phyloP scores from a whole-genome alignment of 78 protist genomes.

The Capsaspora owczarzaki region DNA sequence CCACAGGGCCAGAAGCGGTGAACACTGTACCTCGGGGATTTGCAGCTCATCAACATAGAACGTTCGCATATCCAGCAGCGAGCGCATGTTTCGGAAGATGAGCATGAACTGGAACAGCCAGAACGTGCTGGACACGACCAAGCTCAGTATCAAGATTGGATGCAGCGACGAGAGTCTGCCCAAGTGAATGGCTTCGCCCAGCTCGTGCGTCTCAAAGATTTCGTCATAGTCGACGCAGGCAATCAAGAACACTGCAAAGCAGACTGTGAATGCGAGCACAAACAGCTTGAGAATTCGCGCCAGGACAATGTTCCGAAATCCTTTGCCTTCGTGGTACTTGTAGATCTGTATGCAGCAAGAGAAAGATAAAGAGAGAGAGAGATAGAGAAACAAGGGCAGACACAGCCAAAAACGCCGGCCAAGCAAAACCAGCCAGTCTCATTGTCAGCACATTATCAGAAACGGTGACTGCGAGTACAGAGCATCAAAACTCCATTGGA shows the following conservation, averaged over 20 bases:
- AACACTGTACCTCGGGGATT: conserved; percentile 2
- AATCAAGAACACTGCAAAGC: neutral
- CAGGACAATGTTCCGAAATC: conserved; percentile 10
- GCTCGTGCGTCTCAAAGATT: neutral
- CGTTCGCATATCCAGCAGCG: neutral
- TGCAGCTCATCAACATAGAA: conserved; percentile 1
- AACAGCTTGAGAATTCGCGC: neutral
- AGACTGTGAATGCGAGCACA: conserved; percentile 9
- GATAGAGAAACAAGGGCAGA: too few relatives aligned
- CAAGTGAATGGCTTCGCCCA: neutral
- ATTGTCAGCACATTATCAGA: too few relatives aligned
- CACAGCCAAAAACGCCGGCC: too few relatives aligned
- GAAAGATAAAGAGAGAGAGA: too few relatives aligned
- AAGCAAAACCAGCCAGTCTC: too few relatives aligned
- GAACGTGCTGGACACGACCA: neutral
- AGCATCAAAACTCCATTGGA: too few relatives aligned
- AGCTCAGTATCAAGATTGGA: neutral
- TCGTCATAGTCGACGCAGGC: conserved; percentile 10
- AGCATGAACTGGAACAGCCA: conserved; percentile 5
- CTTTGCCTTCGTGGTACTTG: conserved; percentile 15
- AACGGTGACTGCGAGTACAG: too few relatives aligned
- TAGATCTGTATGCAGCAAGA: too few relatives aligned
- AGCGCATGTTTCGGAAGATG: neutral
- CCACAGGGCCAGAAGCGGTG: neutral
- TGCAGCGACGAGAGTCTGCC: neutral